Evolutionary conservation across 169 alveolate genomes (phyloP).

Genomic region (Plasmodium blacklocki): DNA sequence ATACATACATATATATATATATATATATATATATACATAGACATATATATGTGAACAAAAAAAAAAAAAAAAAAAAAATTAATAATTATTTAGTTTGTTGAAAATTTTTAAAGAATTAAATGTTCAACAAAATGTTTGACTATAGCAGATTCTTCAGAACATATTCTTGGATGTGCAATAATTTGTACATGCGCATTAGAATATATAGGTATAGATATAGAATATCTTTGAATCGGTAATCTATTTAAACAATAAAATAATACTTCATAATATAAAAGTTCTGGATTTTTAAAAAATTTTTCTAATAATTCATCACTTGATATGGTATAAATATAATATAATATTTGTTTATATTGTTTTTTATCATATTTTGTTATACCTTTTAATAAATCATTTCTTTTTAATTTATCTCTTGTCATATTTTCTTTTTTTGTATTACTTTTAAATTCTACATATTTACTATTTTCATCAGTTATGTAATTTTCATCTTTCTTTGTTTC

Average conservation of each 20-base stretch:
- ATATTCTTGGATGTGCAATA: constrained; percentile 67
- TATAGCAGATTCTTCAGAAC: constrained; percentile 63
- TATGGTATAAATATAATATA: constrained; percentile 46
- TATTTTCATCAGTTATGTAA: not conserved
- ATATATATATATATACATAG: not conserved
- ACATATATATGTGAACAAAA: not conserved
- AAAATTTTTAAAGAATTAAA: constrained; percentile 41
- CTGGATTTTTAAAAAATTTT: constrained; percentile 58
- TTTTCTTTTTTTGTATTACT: not conserved
- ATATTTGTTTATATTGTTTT: constrained; percentile 38
- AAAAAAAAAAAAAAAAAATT: not conserved
- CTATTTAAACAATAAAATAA: constrained; percentile 48
- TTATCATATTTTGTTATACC: constrained; percentile 71
- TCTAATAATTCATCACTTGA: constrained; percentile 54
- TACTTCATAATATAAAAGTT: constrained; percentile 60
- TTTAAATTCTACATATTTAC: not conserved
- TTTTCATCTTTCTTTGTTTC: not conserved
- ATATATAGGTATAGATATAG: constrained; percentile 48
- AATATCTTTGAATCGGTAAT: constrained; percentile 56
- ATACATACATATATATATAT: not conserved
- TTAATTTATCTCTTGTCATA: constrained; percentile 8
- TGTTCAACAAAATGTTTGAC: constrained; percentile 61
- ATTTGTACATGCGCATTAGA: constrained; percentile 75
- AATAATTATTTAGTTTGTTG: not conserved
- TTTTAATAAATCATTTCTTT: constrained; percentile 38